Percentiles rank a stretch among this genome's conserved stretches.
Conservation (phyloP, 495 filamentous ascomycete species). For the Xylaria nigripes region DNA sequence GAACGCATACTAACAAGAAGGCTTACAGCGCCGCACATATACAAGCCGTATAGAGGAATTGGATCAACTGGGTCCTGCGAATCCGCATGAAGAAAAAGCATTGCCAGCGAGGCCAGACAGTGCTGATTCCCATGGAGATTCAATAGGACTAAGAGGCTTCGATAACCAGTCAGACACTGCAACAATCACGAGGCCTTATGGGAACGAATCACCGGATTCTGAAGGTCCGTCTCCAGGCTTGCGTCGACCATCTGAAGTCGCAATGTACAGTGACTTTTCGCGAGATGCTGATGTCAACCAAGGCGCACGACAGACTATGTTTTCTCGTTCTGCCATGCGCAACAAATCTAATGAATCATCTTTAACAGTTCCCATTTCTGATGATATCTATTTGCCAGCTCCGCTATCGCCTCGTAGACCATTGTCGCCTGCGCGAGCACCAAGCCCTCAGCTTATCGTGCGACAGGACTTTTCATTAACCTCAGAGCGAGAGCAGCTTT, state of each 20-base stretch:
- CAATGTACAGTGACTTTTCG: slow-evolving; percentile 17
- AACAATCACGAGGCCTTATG: slow-evolving; percentile 35
- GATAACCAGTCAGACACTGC: slow-evolving; percentile 40
- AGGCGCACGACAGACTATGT: slow-evolving; percentile 36
- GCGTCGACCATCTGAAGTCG: slow-evolving; percentile 9
- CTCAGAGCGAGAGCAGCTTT: slow-evolving; percentile 23
- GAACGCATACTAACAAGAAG: slow-evolving; percentile 6
- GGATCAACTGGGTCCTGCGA: slow-evolving; percentile 54
- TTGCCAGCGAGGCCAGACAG: slow-evolving; percentile 72
- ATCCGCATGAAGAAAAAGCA: slow-evolving; percentile 55
- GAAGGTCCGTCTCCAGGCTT: slow-evolving; percentile 5
- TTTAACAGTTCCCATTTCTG: slow-evolving; percentile 33
- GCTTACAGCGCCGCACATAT: slow-evolving; percentile 71
- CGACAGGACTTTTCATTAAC: slow-evolving; percentile 37
- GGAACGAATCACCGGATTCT: slow-evolving; percentile 21
- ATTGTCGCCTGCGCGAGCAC: slow-evolving; percentile 32
- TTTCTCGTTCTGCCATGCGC: slow-evolving; percentile 38
- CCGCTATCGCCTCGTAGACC: slow-evolving; percentile 55
- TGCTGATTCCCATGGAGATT: slow-evolving; percentile 51
- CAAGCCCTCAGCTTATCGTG: slow-evolving; percentile 30
- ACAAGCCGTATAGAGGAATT: slow-evolving; percentile 80
- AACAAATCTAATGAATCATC: slow-evolving; percentile 29
- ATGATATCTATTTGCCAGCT: slow-evolving; percentile 52
- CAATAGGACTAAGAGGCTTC: slow-evolving; percentile 43
- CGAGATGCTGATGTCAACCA: slow-evolving; percentile 15